Base-by-base conservation (phyloP, 768 basidiomycete species). In the Amyloporia xantha region DNA sequence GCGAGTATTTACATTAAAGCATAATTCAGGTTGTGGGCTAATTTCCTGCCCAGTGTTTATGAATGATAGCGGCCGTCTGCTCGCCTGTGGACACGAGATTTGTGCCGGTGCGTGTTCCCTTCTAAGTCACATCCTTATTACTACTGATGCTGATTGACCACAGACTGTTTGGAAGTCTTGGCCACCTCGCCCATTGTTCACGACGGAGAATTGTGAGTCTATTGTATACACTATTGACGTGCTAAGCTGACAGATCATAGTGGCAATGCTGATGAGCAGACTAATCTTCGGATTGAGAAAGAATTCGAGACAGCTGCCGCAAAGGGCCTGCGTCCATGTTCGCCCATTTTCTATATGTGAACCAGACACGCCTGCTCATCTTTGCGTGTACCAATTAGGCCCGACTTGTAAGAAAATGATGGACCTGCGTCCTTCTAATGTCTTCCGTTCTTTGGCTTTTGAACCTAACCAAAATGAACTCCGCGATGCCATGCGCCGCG, bases 331-430 rank as follows among this genome's bases (percentile, higher is more conserved):
- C 73, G 79, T 40, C 82, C 79, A 45, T 83, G 82, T 81, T 43
- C 38, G 75, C 66, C 2, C 43, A 23, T 45, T 25, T 36, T 24
- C 20, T 21, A 11, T 28, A 10, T 4, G 7, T 35, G 9, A 35
- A 9, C 33, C 33, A n/a, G 9, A 35, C 33, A n/a, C n/a, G n/a
- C n/a, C n/a, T n/a, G n/a, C n/a, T n/a, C n/a, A 15, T 15, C 40
- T 12, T 24, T 9, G 9, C 38, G 21, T 39, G 7, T 24, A 21
- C 5, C 40, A 41, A 10, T 5, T 49, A 83, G 82, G 85, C 61
- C 83, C 82, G 6, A 77, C 70, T 1, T 92, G 90, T 66, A 78
- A 81, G 59, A 74, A 73, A 57, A 81, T 82, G 71, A 73, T 77
- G 46, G 78, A 85, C 52, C 67, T 78, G 15, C 66, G 67, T 6